Conservation (phyloP, 2,329 filamentous ascomycete species). For the Alternaria sp. region DNA sequence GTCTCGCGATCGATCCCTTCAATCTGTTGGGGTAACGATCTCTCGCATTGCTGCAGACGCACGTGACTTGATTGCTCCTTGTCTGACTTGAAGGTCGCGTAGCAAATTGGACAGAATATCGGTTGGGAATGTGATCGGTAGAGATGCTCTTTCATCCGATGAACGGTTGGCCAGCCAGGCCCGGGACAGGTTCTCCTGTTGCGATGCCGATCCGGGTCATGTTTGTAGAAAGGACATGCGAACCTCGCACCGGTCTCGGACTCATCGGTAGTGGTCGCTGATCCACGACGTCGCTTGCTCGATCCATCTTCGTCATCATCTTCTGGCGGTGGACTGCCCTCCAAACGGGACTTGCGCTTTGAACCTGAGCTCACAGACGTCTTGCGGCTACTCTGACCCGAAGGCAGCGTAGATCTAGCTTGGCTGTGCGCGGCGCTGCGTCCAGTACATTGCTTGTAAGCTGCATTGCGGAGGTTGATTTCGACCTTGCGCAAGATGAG, state of each 20-base stretch:
- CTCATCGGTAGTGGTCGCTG: conserved; percentile 30
- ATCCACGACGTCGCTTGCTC: conserved; percentile 35
- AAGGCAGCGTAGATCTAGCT: neutral
- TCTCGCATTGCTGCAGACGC: conserved; percentile 32
- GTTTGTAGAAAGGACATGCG: conserved; percentile 53
- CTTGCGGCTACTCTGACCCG: conserved; percentile 18
- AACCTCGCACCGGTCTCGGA: conserved; percentile 37
- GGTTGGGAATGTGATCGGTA: conserved; percentile 49
- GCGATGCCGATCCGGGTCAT: conserved; percentile 46
- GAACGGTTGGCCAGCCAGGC: conserved; percentile 49
- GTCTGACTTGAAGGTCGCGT: conserved; percentile 43
- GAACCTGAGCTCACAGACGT: conserved; percentile 19
- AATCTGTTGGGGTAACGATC: conserved; percentile 28
- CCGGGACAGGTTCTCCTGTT: conserved; percentile 47
- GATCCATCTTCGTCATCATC: conserved; percentile 31
- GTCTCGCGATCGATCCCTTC: conserved; percentile 50
- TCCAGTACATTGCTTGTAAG: conserved; percentile 31
- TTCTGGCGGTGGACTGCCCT: conserved; percentile 25
- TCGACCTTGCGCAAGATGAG: conserved; percentile 39
- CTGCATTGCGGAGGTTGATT: conserved; percentile 30
- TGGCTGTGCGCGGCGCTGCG: conserved; percentile 11
- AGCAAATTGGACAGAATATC: conserved; percentile 49
- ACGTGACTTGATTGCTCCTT: conserved; percentile 42
- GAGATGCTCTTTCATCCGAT: conserved; percentile 53
- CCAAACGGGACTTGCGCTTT: conserved; percentile 32